A percentile compares a stretch with the other conserved stretches of the same genome.
phyloP scores from a whole-genome alignment of 164 flowering plant species.

The Nelumbo lutea region DNA sequence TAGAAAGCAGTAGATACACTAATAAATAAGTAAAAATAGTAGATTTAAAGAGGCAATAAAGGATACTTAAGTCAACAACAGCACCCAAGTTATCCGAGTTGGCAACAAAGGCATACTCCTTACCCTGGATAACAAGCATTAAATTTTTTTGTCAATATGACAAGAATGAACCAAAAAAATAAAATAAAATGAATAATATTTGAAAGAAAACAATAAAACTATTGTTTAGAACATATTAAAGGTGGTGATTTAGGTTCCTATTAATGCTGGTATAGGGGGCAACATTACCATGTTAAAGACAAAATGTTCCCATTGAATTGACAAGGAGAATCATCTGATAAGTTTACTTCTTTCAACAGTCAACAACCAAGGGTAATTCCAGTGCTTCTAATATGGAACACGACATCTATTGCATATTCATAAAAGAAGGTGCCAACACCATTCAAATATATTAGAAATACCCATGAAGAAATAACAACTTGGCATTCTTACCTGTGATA shows the following conservation, averaged over 20 bases:
- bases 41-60: conserved; percentile 14
- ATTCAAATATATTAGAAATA: background rate
- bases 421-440: background rate
- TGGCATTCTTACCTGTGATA: conserved; percentile 49
- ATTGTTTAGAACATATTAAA: background rate
- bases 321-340: background rate
- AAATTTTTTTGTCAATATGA: background rate
- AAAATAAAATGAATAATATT: background rate
- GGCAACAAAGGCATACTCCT: conserved; percentile 92
- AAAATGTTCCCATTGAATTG: background rate
- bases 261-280: background rate
- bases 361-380: too few relatives aligned
- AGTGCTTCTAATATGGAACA: too few relatives aligned
- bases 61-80: conserved; percentile 97
- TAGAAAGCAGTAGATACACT: background rate
- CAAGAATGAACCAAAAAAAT: background rate
- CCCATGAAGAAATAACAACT: too few relatives aligned
- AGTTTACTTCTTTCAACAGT: too few relatives aligned
- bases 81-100: conserved; percentile 99
- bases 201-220: background rate
- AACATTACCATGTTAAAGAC: background rate
- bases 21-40: background rate
- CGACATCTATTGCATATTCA: too few relatives aligned
- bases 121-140: conserved; percentile 53
- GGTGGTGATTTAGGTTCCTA: too few relatives aligned